Percentiles rank a stretch among this genome's conserved stretches.
Evolutionary conservation across 176 grass and related monocot genomes (phyloP).

Genomic region (Ananas comosus): DNA sequence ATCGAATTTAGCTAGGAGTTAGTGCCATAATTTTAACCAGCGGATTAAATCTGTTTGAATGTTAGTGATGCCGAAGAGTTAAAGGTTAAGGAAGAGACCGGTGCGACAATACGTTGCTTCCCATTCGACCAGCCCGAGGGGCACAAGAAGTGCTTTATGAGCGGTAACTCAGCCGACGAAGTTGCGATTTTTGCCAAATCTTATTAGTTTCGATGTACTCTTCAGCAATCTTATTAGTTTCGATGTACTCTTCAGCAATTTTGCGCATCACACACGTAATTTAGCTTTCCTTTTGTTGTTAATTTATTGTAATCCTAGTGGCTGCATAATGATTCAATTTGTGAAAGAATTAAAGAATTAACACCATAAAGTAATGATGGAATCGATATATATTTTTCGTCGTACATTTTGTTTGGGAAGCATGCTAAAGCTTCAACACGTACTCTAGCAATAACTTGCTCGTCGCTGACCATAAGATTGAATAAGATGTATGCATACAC

Average conservation of each 20-base stretch:
- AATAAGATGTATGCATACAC: too few relatives aligned
- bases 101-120: constrained; percentile 90
- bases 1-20: background rate
- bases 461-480: too few relatives aligned
- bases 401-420: too few relatives aligned
- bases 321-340: too few relatives aligned
- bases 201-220: constrained; percentile 27
- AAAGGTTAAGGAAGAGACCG: constrained; percentile 96
- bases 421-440: too few relatives aligned
- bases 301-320: too few relatives aligned
- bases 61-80: constrained; percentile 73
- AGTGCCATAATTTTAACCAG: background rate
- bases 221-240: constrained; percentile 34
- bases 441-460: too few relatives aligned
- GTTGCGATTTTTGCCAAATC: constrained; percentile 94
- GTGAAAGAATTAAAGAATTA: too few relatives aligned
- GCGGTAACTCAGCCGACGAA: constrained; percentile 69
- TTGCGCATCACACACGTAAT: background rate
- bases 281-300: background rate
- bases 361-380: too few relatives aligned
- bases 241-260: too few relatives aligned
- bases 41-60: constrained; percentile 7
- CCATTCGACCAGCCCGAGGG: constrained; percentile 81
- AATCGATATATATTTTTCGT: too few relatives aligned
- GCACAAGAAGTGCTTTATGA: constrained; percentile 91